Evolutionary conservation across 331 rosid genomes (phyloP).

Genomic region (Prunus yedoensis): DNA sequence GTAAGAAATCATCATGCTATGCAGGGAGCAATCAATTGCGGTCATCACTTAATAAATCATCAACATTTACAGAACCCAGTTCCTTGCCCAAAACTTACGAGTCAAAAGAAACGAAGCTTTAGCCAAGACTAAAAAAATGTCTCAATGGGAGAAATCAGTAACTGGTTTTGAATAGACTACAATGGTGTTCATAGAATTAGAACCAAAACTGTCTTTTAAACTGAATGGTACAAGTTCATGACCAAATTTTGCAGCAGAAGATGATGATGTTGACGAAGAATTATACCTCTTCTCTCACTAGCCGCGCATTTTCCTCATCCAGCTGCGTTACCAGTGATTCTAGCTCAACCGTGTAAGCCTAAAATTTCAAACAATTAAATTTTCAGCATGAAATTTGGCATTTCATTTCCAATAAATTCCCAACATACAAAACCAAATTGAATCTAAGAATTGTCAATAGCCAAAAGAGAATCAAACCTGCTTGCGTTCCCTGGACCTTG

Average conservation of each 20-base stretch:
- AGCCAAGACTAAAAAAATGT: not conserved
- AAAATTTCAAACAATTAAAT: not conserved
- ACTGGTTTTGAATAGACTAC: too few species aligned
- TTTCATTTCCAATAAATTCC: not conserved
- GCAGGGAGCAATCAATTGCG: not conserved
- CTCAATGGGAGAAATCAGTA: too few species aligned
- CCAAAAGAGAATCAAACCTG: conserved; percentile 44
- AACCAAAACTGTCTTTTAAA: not conserved
- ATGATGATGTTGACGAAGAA: not conserved
- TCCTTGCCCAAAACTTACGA: not conserved
- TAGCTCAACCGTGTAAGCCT: conserved; percentile 88
- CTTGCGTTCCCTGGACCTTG: conserved; percentile 94
- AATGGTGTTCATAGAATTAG: not conserved
- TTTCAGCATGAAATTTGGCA: not conserved
- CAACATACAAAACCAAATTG: not conserved
- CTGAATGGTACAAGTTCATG: not conserved
- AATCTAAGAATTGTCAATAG: not conserved
- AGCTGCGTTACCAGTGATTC: conserved; percentile 66
- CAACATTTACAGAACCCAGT: not conserved
- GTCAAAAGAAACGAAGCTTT: not conserved
- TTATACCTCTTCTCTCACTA: conserved; percentile 66
- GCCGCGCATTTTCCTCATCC: conserved; percentile 66
- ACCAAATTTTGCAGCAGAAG: not conserved
- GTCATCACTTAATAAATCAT: not conserved
- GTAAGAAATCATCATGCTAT: too few species aligned